Conservation (phyloP, 1,284 basidiomycete species). For the Hemileia vastatrix region DNA sequence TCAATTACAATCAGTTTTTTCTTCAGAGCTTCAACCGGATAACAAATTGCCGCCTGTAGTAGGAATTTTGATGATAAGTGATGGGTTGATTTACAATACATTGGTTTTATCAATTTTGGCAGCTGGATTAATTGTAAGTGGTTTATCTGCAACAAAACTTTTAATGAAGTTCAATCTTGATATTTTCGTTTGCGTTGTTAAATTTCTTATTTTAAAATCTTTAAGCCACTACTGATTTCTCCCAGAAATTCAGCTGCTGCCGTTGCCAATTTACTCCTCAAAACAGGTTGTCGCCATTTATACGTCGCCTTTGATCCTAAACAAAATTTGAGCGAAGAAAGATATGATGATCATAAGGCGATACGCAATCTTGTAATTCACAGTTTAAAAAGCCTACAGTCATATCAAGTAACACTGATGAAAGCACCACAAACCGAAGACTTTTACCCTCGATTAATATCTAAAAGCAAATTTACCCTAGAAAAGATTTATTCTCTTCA, state of each 20-base stretch:
- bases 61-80: background rate
- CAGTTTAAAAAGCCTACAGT: too few relatives aligned
- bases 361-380: too few relatives aligned
- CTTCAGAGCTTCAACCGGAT: too few relatives aligned
- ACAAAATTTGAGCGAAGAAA: background rate
- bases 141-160: background rate
- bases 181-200: too few relatives aligned
- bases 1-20: too few relatives aligned
- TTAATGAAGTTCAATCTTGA: too few relatives aligned
- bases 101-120: background rate
- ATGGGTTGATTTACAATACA: background rate
- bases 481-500: background rate
- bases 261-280: slow-evolving; percentile 44
- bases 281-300: slow-evolving; percentile 36
- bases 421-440: background rate
- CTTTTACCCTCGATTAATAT: background rate
- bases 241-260: slow-evolving; percentile 46
- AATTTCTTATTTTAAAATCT: too few relatives aligned
- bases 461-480: too few relatives aligned
- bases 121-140: background rate
- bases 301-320: slow-evolving; percentile 25
- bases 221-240: slow-evolving; percentile 43
- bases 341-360: too few relatives aligned
- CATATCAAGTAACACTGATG: background rate
- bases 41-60: too few relatives aligned